Conservation (phyloP, 805 yeast species). For the Kurtzmaniella cleridarum region DNA sequence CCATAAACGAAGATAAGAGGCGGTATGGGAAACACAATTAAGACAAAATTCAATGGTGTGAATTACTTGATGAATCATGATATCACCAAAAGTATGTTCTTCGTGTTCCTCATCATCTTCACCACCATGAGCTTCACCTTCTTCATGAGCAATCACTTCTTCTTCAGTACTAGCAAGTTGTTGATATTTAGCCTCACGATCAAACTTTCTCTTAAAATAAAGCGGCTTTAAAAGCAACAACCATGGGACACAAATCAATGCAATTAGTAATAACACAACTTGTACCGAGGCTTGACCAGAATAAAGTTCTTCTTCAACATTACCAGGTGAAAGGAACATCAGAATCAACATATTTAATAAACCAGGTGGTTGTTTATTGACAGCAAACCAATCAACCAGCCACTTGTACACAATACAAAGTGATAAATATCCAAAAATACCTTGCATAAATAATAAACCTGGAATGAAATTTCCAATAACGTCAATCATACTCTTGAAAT, state of each 20-base stretch:
- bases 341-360: slow-evolving; percentile 89
- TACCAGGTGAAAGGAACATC: slow-evolving; percentile 94
- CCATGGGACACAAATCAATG: slow-evolving; percentile 91
- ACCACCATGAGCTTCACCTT: slow-evolving; percentile 36
- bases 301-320: slow-evolving; percentile 72
- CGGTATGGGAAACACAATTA: slow-evolving; percentile 97
- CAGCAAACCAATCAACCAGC: slow-evolving; percentile 85
- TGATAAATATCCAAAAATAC: slow-evolving; percentile 90
- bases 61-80: slow-evolving; percentile 94
- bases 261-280: slow-evolving; percentile 63
- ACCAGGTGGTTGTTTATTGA: slow-evolving; percentile 81
- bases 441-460: slow-evolving; percentile 90
- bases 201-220: slow-evolving; percentile 54
- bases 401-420: slow-evolving; percentile 88
- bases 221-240: slow-evolving; percentile 80
- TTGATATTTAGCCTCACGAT: slow-evolving; percentile 41
- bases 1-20: slow-evolving; percentile 94
- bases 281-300: slow-evolving; percentile 77
- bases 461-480: slow-evolving; percentile 92
- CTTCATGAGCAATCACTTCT: slow-evolving; percentile 14
- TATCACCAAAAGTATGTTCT: slow-evolving; percentile 79
- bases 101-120: slow-evolving; percentile 48
- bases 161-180: slow-evolving; percentile 26
- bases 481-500: slow-evolving; percentile 69
- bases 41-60: slow-evolving; percentile 97